Conservation (phyloP, 1,139 yeast genomes). For the Pichia sp. region DNA sequence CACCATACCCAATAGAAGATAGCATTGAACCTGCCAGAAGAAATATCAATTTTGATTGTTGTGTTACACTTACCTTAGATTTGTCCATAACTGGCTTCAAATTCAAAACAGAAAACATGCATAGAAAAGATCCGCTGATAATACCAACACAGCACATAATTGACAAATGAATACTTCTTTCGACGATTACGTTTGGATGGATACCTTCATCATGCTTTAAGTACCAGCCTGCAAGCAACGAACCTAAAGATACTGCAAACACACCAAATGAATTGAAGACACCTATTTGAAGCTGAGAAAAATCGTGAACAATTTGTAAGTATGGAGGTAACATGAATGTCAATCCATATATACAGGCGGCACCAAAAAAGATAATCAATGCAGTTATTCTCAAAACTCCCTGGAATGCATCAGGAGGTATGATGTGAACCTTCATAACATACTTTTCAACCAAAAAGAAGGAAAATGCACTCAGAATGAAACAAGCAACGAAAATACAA, state of each 20-base stretch:
- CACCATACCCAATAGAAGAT: slow-evolving; percentile 36
- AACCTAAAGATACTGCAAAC: slow-evolving; percentile 45
- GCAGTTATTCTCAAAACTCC: slow-evolving; percentile 31
- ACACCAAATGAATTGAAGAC: slow-evolving; percentile 35
- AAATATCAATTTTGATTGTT: slow-evolving; percentile 20
- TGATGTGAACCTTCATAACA: slow-evolving; percentile 44
- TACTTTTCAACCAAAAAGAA: slow-evolving; percentile 39
- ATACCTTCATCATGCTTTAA: slow-evolving; percentile 40
- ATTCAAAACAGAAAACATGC: slow-evolving; percentile 13
- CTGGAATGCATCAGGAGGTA: slow-evolving; percentile 42
- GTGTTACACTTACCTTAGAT: slow-evolving; percentile 9
- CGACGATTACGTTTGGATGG: slow-evolving; percentile 47
- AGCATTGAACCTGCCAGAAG: slow-evolving; percentile 31
- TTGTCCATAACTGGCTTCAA: slow-evolving; percentile 17
- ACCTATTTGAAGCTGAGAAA: slow-evolving; percentile 42
- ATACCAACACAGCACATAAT: slow-evolving; percentile 19
- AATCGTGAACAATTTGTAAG: slow-evolving; percentile 52
- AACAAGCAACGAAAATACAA: slow-evolving; percentile 7
- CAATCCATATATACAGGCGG: slow-evolving; percentile 29
- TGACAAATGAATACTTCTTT: slow-evolving; percentile 40
- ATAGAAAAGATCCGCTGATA: slow-evolving; percentile 20
- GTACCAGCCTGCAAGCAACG: slow-evolving; percentile 47
- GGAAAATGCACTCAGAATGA: slow-evolving; percentile 17
- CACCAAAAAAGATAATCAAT: slow-evolving; percentile 44
- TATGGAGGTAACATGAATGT: slow-evolving; percentile 30